Percentiles rank a stretch among this genome's conserved stretches.
Evolutionary conservation across 495 filamentous ascomycete genomes (phyloP).

Genomic region (Penicillium macrosclerotiorum): DNA sequence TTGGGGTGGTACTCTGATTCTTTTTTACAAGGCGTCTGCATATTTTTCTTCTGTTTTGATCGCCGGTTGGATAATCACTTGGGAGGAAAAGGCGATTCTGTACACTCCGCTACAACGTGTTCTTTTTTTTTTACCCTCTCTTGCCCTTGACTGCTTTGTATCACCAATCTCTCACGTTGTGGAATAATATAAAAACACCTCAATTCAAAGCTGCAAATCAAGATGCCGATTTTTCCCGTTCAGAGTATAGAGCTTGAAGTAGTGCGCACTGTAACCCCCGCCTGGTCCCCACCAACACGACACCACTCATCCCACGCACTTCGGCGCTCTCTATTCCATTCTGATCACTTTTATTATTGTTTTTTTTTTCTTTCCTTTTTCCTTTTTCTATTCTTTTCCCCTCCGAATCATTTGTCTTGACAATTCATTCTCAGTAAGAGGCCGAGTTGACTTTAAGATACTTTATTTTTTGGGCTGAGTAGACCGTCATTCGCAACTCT

Average conservation of each 20-base stretch:
- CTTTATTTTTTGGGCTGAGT: no score
- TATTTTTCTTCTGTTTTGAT: constrained; percentile 14
- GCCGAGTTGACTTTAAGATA: no score
- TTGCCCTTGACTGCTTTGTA: constrained; percentile 15
- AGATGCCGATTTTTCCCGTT: no score
- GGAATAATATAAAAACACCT: constrained; percentile 25
- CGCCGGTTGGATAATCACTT: constrained; percentile 21
- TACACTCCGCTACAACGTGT: constrained; percentile 26
- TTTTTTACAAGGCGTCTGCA: constrained; percentile 24
- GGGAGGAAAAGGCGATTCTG: constrained; percentile 21
- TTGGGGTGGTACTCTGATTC: constrained; percentile 18
- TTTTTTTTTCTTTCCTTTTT: not conserved
- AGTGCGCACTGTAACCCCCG: no score
- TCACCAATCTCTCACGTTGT: constrained; percentile 14
- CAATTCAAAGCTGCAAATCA: no score
- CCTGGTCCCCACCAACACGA: no score
- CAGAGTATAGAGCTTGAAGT: no score
- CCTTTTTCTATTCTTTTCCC: not conserved
- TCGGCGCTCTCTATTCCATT: no score
- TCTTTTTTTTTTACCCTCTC: constrained; percentile 11
- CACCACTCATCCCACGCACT: no score
- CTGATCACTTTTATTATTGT: not conserved
- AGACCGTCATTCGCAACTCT: no score
- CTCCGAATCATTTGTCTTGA: not conserved
- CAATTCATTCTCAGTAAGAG: no score